Evolutionary conservation across 1,284 basidiomycete species (phyloP).

Genomic region (Boletellus deceptivus): DNA sequence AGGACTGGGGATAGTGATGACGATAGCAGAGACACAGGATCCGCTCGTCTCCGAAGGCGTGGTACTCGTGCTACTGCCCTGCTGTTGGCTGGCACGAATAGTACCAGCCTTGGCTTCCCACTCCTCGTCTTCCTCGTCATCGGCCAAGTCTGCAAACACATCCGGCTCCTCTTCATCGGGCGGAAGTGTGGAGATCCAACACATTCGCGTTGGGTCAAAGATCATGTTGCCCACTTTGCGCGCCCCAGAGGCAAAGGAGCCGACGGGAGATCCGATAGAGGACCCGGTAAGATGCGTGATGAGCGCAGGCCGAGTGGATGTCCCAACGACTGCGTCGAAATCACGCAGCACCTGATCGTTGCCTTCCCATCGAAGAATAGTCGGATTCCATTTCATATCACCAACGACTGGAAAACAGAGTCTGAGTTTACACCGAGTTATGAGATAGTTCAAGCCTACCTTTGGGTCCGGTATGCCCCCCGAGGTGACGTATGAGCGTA

Average conservation of each 20-base stretch:
- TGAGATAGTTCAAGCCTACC: constrained; percentile 47
- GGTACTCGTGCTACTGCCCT: constrained; percentile 28
- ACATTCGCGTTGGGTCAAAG: constrained; percentile 92
- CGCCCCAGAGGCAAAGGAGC: constrained; percentile 72
- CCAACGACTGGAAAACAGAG: constrained; percentile 63
- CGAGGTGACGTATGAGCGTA: constrained; percentile 85
- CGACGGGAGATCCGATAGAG: constrained; percentile 74
- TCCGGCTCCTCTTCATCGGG: constrained; percentile 93
- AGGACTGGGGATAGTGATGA: constrained; percentile 52
- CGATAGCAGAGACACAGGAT: constrained; percentile 37
- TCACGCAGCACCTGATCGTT: constrained; percentile 89
- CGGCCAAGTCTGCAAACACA: constrained; percentile 85
- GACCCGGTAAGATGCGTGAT: constrained; percentile 89
- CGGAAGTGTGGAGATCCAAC: constrained; percentile 83
- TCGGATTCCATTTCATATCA: constrained; percentile 97
- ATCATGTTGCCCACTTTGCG: constrained; percentile 96
- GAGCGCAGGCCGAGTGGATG: constrained; percentile 89
- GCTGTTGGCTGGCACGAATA: constrained; percentile 64
- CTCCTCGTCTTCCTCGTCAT: constrained; percentile 74
- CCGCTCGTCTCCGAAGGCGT: constrained; percentile 39
- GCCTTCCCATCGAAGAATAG: constrained; percentile 89
- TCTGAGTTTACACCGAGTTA: constrained; percentile 17
- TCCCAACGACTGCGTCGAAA: constrained; percentile 81
- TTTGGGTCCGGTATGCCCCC: constrained; percentile 69
- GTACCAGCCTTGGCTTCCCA: constrained; percentile 76